Percentiles rank a stretch among this genome's conserved stretches.
Conservation (phyloP, 2,329 filamentous ascomycete species). For the Penicillium vulpinum region DNA sequence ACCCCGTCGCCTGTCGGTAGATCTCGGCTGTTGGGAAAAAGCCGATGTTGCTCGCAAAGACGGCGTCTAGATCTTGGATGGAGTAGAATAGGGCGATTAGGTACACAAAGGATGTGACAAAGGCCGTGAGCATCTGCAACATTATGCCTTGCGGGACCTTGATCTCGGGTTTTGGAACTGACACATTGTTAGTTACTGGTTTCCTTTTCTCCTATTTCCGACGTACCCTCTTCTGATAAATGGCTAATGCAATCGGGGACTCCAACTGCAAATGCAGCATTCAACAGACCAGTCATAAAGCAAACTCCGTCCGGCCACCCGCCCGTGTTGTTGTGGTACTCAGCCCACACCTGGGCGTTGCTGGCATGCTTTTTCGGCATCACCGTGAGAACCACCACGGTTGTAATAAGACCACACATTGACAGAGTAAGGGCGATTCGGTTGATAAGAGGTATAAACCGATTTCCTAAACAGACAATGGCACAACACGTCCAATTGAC, state of each 20-base stretch:
- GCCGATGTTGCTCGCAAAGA: conserved; percentile 47
- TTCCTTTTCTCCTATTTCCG: neutral
- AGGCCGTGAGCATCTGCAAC: conserved; percentile 48
- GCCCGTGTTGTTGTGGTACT: conserved; percentile 32
- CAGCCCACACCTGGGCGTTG: conserved; percentile 29
- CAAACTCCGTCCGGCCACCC: conserved; percentile 36
- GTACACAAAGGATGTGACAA: conserved; percentile 47
- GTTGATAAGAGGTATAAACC: conserved; percentile 50
- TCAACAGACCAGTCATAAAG: conserved; percentile 62
- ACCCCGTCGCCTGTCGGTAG: conserved; percentile 61
- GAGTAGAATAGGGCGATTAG: conserved; percentile 46
- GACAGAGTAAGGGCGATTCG: conserved; percentile 56
- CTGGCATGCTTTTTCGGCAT: conserved; percentile 47
- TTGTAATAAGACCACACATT: conserved; percentile 49
- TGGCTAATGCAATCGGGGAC: conserved; percentile 64
- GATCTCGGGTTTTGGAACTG: conserved; percentile 29
- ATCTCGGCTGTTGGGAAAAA: conserved; percentile 66
- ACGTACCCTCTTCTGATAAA: conserved; percentile 56
- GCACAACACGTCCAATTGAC: conserved; percentile 53
- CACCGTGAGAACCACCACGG: conserved; percentile 49
- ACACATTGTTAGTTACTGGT: neutral
- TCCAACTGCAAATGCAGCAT: conserved; percentile 67
- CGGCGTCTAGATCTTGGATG: conserved; percentile 49
- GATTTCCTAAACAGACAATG: conserved; percentile 56
- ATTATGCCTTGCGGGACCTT: conserved; percentile 50